Evolutionary conservation across 2,329 filamentous ascomycete genomes (phyloP), one percentile per base, ranked within the genome.

Genomic region (Aureobasidium sp.): DNA sequence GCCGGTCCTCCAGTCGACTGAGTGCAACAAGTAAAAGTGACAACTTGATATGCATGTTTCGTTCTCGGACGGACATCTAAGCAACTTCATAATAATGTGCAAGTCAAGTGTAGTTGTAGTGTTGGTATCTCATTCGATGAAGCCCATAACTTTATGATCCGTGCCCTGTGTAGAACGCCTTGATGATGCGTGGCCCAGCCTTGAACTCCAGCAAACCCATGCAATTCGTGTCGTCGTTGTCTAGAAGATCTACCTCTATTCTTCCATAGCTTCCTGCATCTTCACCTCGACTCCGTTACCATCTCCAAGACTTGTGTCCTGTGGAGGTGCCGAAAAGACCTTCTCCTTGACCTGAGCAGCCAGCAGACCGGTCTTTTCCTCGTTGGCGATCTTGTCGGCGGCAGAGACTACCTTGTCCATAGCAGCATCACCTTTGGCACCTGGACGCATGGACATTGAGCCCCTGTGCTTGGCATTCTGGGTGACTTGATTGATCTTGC

Each of bases 401-500:
- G 85, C 84, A 61, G 77, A 77, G n/a, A 82, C 80, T 24, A 87
- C 70, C 77, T 86, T 87, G 10, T 81, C 79, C 57, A 89, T 71
- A 51, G 82, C 78, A 67, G 76, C 77, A 63, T 86, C 73, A 48
- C 73, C 67, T 63, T 71, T 55, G 39, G 59, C 69, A 17, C 64
- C 64, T 50, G 71, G 68, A 6, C 63, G 60, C 55, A 59, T 69
- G 48, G 13, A 64, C 51, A 69, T 64, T 27, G 64, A 63, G 20
- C 68, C 65, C 47, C 69, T 68, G 47, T 65, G 59, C 53, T 70
- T 71, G 41, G 71, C 71, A 15, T 68, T 67, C 63, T 74, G 75
- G 62, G 73, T 67, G n/a, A 70, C 71, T 44, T 70, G 73, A 9
- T 79, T 84, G 2, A 95, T 87, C 78, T 96, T 97, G 67, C 86